These are phyloP conservation scores for Cladosporium colombiae DNA, from an alignment of 2,329 filamentous ascomycete species.

Conservation along the genomic window DNA sequence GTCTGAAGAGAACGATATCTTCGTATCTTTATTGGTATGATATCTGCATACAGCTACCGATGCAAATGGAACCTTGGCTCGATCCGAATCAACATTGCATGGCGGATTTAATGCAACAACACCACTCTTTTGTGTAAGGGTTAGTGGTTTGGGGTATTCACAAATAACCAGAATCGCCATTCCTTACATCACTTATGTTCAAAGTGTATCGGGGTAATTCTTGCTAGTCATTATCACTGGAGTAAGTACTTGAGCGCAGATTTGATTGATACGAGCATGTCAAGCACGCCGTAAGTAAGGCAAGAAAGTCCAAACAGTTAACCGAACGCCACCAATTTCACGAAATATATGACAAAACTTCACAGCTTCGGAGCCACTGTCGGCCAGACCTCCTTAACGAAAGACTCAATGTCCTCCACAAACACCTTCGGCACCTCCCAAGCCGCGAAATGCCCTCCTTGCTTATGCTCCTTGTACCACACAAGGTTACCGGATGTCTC, in stretches of 20 bases:
- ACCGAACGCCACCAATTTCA: not conserved
- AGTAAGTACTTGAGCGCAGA: not conserved
- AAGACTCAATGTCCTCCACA: constrained; percentile 37
- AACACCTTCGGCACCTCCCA: constrained; percentile 36
- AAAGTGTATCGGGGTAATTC: not conserved
- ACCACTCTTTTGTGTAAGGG: not conserved
- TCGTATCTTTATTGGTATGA: not conserved
- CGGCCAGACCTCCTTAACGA: constrained; percentile 34
- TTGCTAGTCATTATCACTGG: not conserved
- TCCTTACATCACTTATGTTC: not conserved
- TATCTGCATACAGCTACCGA: not conserved
- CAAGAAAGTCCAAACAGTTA: not conserved
- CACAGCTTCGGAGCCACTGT: constrained; percentile 17
- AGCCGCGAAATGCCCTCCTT: constrained; percentile 44
- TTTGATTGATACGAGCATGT: not conserved
- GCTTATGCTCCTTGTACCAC: constrained; percentile 41
- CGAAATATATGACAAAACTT: not conserved
- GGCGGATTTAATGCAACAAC: not conserved
- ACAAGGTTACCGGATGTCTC: constrained; percentile 44
- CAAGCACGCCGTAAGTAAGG: not conserved
- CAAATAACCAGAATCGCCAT: not conserved
- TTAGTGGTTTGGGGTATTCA: not conserved
- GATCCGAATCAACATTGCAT: not conserved
- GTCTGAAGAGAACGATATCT: not conserved
- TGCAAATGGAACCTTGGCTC: not conserved